Conservation (phyloP, 306 rosid species). For the Dryas alaskensis region DNA sequence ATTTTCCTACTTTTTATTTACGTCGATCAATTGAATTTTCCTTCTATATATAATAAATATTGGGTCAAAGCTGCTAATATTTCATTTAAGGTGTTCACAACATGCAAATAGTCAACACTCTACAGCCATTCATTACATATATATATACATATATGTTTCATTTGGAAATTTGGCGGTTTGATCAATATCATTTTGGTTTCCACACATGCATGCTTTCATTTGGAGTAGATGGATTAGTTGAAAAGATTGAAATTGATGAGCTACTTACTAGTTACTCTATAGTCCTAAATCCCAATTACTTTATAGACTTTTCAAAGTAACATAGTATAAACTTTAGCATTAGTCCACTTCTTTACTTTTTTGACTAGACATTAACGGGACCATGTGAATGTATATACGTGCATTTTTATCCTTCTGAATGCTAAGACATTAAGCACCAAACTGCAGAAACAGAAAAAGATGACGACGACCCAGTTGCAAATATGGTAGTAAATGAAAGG, state of each 20-base stretch:
- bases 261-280: too few relatives aligned
- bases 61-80: too few relatives aligned
- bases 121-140: not conserved
- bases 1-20: not conserved
- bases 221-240: not conserved
- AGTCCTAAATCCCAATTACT: too few relatives aligned
- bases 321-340: not conserved
- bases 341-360: not conserved
- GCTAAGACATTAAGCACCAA: too few relatives aligned
- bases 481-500: not conserved
- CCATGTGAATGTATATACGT: not conserved
- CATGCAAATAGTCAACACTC: not conserved
- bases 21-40: too few relatives aligned
- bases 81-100: too few relatives aligned
- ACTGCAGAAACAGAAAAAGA: too few relatives aligned
- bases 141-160: not conserved
- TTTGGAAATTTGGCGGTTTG: not conserved
- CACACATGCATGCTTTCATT: not conserved
- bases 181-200: not conserved
- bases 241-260: not conserved
- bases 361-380: conserved; percentile 4
- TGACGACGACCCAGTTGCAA: not conserved
- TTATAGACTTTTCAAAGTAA: not conserved
- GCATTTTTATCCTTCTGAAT: too few relatives aligned
- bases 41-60: too few relatives aligned